Base-by-base conservation (phyloP, 2,329 filamentous ascomycete species). In the Ophiostoma sp. region DNA sequence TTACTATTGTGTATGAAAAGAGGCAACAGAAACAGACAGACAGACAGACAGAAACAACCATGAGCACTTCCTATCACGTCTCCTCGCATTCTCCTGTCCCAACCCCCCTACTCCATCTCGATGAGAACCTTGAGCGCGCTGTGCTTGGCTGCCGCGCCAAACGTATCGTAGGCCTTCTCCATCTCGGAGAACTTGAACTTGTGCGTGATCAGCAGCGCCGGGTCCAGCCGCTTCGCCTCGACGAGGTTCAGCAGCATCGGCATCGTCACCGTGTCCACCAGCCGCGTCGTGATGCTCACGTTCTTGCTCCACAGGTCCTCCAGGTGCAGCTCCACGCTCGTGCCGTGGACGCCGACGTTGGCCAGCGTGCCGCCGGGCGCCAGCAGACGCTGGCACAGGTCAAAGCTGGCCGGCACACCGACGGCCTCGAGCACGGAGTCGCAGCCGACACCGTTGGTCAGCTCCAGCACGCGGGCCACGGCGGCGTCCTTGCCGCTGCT, bases 401-500 rank as follows among this genome's bases (percentile, higher is more conserved):
- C 77, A 72, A 87, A 85, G 0, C 82, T 85, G 0, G 77, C 78
- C 0, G 83, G 82, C 8, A 84, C 76, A 0, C 84, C 84, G 1
- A 87, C 85, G 0, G 83, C 84, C 74, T 87, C 85, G 65, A 86
- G 84, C 0, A 87, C 84, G 0, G 82, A 78, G 69, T 87, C 84
- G 71, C 82, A 85, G 0, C 84, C 84, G 66, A 80, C 77, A 1
- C 79, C 81, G n/a, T 80, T 79, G 0, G 83, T 85, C 66, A 84
- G 70, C 0, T 74, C 75, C 72, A 77, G 77, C 2, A 85, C 76
- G 3, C 73, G 71, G 9, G 79, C 67, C 12, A 62, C 66, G 40
- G 64, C 70, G 6, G 27, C 66, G 6, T 41, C 60, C 14, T 55
- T 11, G 0, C 78, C 76, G n/a, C 79, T 76, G 2, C 72, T 72